These are phyloP conservation scores for Endothia cerciana DNA, from an alignment of 2,329 filamentous ascomycete genomes.

Conservation along the genomic window DNA sequence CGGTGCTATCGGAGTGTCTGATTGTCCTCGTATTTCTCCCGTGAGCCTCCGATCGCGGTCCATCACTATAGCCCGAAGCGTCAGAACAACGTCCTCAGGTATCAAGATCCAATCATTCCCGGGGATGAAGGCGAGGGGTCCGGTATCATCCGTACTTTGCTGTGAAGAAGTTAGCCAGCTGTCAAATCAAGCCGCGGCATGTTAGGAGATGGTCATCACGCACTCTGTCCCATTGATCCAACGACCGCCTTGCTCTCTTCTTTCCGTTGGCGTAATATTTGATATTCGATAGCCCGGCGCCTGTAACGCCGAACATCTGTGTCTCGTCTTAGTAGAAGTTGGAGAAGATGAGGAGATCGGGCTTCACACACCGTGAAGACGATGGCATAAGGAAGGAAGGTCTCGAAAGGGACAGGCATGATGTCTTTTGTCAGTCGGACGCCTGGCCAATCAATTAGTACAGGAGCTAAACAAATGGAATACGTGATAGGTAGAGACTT, in stretches of 20 bases:
- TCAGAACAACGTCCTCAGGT: constrained; percentile 30
- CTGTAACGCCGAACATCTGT: constrained; percentile 67
- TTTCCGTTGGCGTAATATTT: constrained; percentile 63
- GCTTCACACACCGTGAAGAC: constrained; percentile 58
- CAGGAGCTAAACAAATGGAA: too few relatives aligned
- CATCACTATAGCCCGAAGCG: constrained; percentile 56
- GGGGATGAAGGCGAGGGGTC: not conserved
- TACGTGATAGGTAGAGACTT: not conserved
- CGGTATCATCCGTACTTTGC: constrained; percentile 54
- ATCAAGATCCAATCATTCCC: not conserved
- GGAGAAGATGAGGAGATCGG: constrained; percentile 19
- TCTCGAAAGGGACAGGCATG: constrained; percentile 69
- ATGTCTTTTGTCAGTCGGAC: constrained; percentile 33
- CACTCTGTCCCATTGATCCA: constrained; percentile 68
- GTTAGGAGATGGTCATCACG: constrained; percentile 1
- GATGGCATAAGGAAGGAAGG: constrained; percentile 67
- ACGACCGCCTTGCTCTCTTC: constrained; percentile 61
- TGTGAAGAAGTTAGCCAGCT: constrained; percentile 35
- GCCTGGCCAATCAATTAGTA: constrained; percentile 31
- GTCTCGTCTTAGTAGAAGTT: constrained; percentile 17
- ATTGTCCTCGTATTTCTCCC: constrained; percentile 61
- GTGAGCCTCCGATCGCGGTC: constrained; percentile 66
- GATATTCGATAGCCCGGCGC: constrained; percentile 60
- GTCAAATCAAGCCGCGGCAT: constrained; percentile 36
- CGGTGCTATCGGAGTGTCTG: constrained; percentile 58